Conservation (phyloP, 139 green algal genomes). For the Chlamydomonas applanata region DNA sequence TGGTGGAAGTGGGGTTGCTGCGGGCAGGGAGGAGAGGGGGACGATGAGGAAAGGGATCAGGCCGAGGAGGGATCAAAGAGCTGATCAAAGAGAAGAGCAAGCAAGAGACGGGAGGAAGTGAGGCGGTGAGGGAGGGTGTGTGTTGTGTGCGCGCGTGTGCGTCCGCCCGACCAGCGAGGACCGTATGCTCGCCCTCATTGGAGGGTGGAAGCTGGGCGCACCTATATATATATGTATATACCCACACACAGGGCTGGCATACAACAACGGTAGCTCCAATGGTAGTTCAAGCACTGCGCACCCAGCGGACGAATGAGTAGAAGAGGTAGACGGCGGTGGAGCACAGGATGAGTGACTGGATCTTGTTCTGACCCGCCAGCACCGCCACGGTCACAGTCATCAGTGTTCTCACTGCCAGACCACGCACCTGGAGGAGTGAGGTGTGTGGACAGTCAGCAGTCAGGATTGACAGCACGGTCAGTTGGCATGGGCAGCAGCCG, state of each 20-base stretch:
- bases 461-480: no score
- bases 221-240: background rate
- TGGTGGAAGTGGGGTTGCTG: conserved; percentile 44
- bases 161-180: no score
- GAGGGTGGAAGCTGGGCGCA: no score
- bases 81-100: no score
- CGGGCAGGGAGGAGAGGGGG: background rate
- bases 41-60: no score
- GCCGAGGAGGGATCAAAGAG: no score
- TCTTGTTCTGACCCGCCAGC: conserved; percentile 20
- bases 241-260: background rate
- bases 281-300: background rate
- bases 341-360: conserved; percentile 28
- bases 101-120: no score
- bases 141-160: no score
- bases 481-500: no score
- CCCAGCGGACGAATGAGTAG: conserved; percentile 34
- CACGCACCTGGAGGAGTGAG: conserved; percentile 26
- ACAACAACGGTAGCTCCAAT: background rate
- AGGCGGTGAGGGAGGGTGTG: no score
- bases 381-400: conserved; percentile 18
- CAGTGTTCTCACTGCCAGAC: conserved; percentile 21
- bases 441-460: no score
- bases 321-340: conserved; percentile 21
- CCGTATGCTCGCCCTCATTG: no score